Percentiles rank a stretch among this genome's conserved stretches.
Conservation (phyloP, 371 early-diverging fungal genomes). For the Blastocladiella emersonii region DNA sequence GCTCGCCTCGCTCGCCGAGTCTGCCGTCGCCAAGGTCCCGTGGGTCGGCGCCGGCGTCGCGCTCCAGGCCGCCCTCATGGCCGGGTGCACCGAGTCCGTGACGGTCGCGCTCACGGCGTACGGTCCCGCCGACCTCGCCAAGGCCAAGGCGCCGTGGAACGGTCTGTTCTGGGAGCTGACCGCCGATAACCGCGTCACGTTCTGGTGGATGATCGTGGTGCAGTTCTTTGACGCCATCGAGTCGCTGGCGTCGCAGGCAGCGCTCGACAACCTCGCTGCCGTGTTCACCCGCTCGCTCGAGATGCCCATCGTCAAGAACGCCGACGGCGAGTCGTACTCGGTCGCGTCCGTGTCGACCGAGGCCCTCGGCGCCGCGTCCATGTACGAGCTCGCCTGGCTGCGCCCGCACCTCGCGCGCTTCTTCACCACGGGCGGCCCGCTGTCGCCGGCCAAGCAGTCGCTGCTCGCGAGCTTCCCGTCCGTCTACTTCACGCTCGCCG, state of each 20-base stretch:
- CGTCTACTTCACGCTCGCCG: too few relatives aligned
- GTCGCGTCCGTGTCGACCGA: not conserved
- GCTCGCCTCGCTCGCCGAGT: too few relatives aligned
- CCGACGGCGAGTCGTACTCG: not conserved
- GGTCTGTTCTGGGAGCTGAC: not conserved
- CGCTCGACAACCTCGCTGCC: not conserved
- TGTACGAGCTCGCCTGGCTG: not conserved
- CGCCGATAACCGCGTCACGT: not conserved
- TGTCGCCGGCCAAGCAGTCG: not conserved
- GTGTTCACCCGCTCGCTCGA: not conserved
- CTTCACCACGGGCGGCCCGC: not conserved
- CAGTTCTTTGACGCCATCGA: not conserved
- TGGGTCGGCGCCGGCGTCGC: not conserved
- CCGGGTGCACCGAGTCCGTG: not conserved
- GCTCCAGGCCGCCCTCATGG: not conserved
- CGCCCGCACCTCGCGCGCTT: not conserved
- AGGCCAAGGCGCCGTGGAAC: not conserved
- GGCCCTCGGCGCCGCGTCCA: not conserved
- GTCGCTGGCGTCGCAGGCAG: not conserved
- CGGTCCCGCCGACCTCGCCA: not conserved
- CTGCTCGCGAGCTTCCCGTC: not conserved
- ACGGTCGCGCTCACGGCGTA: not conserved
- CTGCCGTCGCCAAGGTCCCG: not conserved
- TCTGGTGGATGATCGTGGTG: not conserved
- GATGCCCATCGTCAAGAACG: not conserved